phyloP scores from a whole-genome alignment of 2,329 filamentous ascomycete genomes.

The Microsporum ferrugineum region DNA sequence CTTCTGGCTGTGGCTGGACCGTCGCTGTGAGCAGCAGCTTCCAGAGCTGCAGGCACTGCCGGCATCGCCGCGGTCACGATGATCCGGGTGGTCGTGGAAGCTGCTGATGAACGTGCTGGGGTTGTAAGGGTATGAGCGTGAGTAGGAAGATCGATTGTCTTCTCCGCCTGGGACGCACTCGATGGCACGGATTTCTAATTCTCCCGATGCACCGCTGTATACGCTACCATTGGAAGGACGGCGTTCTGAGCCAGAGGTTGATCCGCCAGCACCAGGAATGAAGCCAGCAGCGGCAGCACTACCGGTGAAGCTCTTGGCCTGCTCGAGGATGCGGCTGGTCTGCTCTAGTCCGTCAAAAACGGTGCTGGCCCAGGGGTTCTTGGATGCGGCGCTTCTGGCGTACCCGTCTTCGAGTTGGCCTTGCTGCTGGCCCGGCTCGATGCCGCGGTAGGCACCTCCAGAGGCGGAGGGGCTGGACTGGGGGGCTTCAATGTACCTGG shows the following conservation, averaged over 20 bases:
- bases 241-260: constrained; percentile 12
- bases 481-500: constrained; percentile 18
- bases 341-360: constrained; percentile 31
- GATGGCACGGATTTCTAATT: constrained; percentile 28
- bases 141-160: constrained; percentile 5
- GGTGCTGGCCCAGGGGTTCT: constrained; percentile 32
- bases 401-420: constrained; percentile 15
- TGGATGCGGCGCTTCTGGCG: constrained; percentile 27
- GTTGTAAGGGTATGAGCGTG: constrained; percentile 19
- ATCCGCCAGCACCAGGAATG: neutral
- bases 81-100: constrained; percentile 23
- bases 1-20: constrained; percentile 16
- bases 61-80: constrained; percentile 16
- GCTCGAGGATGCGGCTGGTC: constrained; percentile 11
- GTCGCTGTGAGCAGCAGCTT: constrained; percentile 18
- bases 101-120: constrained; percentile 34
- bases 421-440: neutral
- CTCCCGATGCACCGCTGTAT: constrained; percentile 22
- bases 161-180: constrained; percentile 26
- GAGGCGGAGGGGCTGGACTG: constrained; percentile 13
- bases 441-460: constrained; percentile 15
- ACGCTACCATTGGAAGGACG: constrained; percentile 30
- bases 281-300: neutral
- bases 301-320: constrained; percentile 9
- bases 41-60: constrained; percentile 21